A percentile compares a stretch with the other conserved stretches of the same genome.
These are phyloP conservation scores for Styphnolobium japonicum DNA, from an alignment of 306 rosid genomes.

Conservation along the genomic window DNA sequence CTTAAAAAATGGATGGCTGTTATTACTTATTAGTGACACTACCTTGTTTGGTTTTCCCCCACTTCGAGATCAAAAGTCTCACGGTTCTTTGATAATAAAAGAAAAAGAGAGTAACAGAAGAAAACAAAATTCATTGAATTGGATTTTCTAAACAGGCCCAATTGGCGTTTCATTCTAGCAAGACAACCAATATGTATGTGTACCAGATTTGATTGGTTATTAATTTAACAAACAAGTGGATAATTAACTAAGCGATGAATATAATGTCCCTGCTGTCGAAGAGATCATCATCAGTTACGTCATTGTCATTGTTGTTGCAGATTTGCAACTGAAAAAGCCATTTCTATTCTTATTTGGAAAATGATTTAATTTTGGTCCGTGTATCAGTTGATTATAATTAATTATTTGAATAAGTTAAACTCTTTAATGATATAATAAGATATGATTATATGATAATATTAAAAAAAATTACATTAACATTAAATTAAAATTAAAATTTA, in stretches of 20 bases:
- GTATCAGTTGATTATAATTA: too few species aligned
- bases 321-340: background rate
- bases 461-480: too few species aligned
- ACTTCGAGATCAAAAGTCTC: background rate
- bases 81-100: background rate
- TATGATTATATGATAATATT: too few species aligned
- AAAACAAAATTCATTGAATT: background rate
- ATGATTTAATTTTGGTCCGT: too few species aligned
- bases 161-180: constrained; percentile 16
- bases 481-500: too few species aligned
- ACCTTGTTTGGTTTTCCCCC: background rate
- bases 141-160: background rate
- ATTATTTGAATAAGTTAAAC: too few species aligned
- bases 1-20: background rate
- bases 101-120: background rate
- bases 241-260: background rate
- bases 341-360: too few species aligned
- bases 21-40: background rate
- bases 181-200: background rate
- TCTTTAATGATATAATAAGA: too few species aligned
- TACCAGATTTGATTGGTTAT: background rate
- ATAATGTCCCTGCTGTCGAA: background rate
- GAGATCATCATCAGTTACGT: background rate
- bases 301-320: background rate
- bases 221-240: background rate